Percentiles rank a stretch among this genome's conserved stretches.
Evolutionary conservation across 371 early-diverging fungal genomes (phyloP).

Genomic region (Massospora cicadina): DNA sequence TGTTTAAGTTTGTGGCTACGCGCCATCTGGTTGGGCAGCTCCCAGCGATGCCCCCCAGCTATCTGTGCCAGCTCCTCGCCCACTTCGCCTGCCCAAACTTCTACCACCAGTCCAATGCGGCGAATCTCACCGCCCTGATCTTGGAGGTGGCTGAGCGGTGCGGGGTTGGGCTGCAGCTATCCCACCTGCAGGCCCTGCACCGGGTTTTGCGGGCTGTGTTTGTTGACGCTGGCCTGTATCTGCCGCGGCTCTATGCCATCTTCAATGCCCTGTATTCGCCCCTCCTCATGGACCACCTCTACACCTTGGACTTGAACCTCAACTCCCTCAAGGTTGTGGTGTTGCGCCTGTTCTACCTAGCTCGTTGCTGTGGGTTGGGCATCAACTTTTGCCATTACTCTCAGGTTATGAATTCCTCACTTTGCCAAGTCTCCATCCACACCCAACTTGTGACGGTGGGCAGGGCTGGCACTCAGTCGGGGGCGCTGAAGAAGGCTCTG

Average conservation of each 20-base stretch:
- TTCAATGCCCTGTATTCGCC: not conserved
- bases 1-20: not conserved
- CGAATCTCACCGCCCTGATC: not conserved
- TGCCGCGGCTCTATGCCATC: not conserved
- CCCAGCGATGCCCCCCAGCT: not conserved
- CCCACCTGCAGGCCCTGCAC: not conserved
- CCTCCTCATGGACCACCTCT: not conserved
- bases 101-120: not conserved
- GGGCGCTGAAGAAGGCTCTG: too few species aligned
- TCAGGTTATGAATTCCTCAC: too few species aligned
- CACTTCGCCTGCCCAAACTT: not conserved
- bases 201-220: not conserved
- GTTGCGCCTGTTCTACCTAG: too few species aligned
- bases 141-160: too few species aligned
- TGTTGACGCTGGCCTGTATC: not conserved
- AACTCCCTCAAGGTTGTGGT: too few species aligned
- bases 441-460: too few species aligned
- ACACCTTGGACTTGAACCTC: not conserved
- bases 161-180: not conserved
- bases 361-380: too few species aligned
- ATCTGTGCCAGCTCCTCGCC: not conserved
- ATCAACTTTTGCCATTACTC: too few species aligned
- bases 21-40: not conserved
- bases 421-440: too few species aligned
- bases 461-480: too few species aligned